Evolutionary conservation across 306 rosid species (phyloP).

Genomic region (Casuarina glauca): DNA sequence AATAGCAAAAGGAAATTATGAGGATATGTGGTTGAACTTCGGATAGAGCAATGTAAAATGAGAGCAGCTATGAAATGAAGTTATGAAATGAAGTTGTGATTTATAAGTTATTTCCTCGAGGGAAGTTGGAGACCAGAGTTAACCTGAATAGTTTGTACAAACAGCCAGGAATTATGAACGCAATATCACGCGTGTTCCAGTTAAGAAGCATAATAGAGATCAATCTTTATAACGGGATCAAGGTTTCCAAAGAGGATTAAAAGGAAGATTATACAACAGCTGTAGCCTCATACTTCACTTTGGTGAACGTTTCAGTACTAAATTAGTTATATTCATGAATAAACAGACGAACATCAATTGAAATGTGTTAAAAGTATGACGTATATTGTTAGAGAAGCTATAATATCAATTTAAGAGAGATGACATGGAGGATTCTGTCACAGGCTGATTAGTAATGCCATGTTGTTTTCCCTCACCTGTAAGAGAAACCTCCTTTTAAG

Average conservation of each 20-base stretch:
- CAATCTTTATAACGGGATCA: background rate
- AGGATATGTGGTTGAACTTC: constrained; percentile 4
- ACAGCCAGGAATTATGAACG: constrained; percentile 1
- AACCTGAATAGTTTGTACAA: background rate
- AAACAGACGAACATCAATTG: background rate
- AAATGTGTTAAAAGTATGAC: background rate
- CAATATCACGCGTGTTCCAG: background rate
- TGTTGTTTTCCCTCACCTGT: constrained; percentile 53
- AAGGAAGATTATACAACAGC: background rate
- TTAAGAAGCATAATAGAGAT: background rate
- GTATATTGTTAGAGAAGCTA: background rate
- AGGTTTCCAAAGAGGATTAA: background rate
- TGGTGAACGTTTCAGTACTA: background rate
- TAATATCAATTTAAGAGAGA: background rate
- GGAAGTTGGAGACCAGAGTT: background rate
- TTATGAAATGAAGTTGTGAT: constrained; percentile 12
- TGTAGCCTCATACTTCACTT: background rate
- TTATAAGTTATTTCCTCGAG: background rate
- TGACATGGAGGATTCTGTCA: background rate
- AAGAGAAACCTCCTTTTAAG: constrained; percentile 93
- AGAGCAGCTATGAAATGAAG: background rate
- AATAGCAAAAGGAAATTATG: background rate
- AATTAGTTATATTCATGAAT: background rate
- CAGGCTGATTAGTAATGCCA: background rate
- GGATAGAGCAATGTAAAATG: constrained; percentile 2